Base-by-base conservation (phyloP, 2,329 filamentous ascomycete species). In the Fusarium sp. region DNA sequence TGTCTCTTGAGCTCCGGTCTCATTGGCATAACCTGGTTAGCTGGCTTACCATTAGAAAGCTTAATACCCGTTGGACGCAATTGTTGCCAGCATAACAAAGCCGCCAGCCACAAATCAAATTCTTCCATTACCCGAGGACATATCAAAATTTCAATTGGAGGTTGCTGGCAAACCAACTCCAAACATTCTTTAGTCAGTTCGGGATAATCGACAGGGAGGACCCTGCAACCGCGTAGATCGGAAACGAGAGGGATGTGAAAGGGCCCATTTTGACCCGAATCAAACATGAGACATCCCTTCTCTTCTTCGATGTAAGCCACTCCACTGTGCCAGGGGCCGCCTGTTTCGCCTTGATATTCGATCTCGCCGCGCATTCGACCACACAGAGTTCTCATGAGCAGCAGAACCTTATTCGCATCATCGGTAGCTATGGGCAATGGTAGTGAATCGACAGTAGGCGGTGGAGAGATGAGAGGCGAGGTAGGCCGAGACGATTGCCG, bases 11-110 rank as follows among this genome's bases (percentile, higher is more conserved):
- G 77, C 60, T 86, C 83, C 1, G 81, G 78, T 58, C 83, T 80
- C 46, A 79, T 78, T n/a, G 79, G 73, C 15, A 77, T 72, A n/a
- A 73, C 75, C 22, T 79, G 77, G 57, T 74, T 81, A 6, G 68
- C 59, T 7, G 76, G 76, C 44, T 78, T 79, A 75, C 72, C 84
- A 77, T 81, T 87, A 27, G 84, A 80, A 69, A 88, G 83, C 71
- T 87, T 88, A 61, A 87, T 81, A 15, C 85, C 85, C 14, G 85
- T 84, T 2, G 90, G 89, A 25, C 88, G 87, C 63, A 94, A 84
- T 69, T 93, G 92, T 78, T 94, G 91, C 93, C 93, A 96, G 77
- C 91, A 93, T 32, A 95, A 84, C 46, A 96, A 80, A 10, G 92
- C 92, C 16, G 93, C 93, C 60, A 95, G 88, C 93, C 93, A 96